phyloP scores from a whole-genome alignment of 1,284 basidiomycete genomes.

The Ustilago cynodontis region DNA sequence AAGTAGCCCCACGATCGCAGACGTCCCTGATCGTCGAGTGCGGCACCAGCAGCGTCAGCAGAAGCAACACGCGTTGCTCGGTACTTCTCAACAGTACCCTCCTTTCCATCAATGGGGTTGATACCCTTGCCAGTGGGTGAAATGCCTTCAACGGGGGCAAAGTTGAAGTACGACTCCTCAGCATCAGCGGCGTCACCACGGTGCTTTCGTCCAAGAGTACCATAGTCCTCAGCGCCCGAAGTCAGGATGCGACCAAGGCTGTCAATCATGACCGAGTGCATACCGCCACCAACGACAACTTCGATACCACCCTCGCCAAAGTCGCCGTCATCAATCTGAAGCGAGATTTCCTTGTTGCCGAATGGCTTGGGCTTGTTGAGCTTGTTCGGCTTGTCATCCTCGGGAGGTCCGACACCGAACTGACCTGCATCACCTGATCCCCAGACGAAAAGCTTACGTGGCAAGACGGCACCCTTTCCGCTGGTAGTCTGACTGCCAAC shows the following conservation, averaged over 20 bases:
- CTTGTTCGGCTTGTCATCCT: slow-evolving; percentile 66
- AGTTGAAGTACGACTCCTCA: slow-evolving; percentile 83
- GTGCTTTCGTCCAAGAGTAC: slow-evolving; percentile 78
- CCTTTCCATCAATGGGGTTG: slow-evolving; percentile 76
- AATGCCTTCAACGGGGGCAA: slow-evolving; percentile 80
- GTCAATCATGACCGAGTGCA: slow-evolving; percentile 68
- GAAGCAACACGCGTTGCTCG: slow-evolving; percentile 84
- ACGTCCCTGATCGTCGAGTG: slow-evolving; percentile 81
- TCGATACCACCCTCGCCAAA: slow-evolving; percentile 62
- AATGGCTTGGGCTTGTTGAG: slow-evolving; percentile 64
- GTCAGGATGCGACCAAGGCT: slow-evolving; percentile 71
- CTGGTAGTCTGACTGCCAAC: slow-evolving; percentile 16
- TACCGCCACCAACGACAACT: slow-evolving; percentile 63
- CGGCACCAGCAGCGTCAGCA: slow-evolving; percentile 86
- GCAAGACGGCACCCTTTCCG: slow-evolving; percentile 46
- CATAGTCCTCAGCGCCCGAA: slow-evolving; percentile 92
- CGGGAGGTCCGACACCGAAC: slow-evolving; percentile 65
- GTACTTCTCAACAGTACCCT: slow-evolving; percentile 77
- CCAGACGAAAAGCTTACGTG: slow-evolving; percentile 68
- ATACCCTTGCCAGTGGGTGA: slow-evolving; percentile 55
- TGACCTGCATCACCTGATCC: slow-evolving; percentile 68
- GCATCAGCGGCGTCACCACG: slow-evolving; percentile 78
- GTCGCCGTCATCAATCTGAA: slow-evolving; percentile 58
- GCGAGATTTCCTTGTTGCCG: slow-evolving; percentile 58
- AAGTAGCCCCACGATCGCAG: slow-evolving; percentile 77